A percentile compares a stretch with the other conserved stretches of the same genome.
Conservation (phyloP, 2,329 filamentous ascomycete genomes). For the Phialophora expanda region DNA sequence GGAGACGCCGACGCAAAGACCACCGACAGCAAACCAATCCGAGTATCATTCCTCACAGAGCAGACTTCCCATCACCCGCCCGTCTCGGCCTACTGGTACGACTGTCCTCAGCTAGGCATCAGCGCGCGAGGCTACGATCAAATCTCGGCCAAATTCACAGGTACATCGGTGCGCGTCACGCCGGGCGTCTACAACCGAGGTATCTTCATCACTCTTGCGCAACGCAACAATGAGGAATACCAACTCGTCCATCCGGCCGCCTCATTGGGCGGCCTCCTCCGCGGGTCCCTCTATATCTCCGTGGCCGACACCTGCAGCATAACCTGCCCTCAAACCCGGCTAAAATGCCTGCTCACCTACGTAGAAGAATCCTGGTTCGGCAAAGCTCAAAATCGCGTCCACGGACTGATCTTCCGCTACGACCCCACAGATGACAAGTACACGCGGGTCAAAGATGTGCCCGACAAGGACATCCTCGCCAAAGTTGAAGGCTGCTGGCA, state of each 20-base stretch:
- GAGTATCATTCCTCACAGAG: conserved; percentile 92
- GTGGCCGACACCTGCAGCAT: conserved; percentile 90
- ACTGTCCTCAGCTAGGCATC: conserved; percentile 89
- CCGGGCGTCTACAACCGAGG: conserved; percentile 93
- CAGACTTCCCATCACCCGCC: conserved; percentile 98
- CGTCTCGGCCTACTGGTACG: conserved; percentile 92
- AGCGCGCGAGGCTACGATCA: conserved; percentile 91
- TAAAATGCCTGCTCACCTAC: conserved; percentile 93
- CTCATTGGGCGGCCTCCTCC: conserved; percentile 83
- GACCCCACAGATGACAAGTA: conserved; percentile 84
- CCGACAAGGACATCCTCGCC: conserved; percentile 80
- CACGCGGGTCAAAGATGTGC: conserved; percentile 80
- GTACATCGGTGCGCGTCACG: conserved; percentile 87
- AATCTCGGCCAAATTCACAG: conserved; percentile 96
- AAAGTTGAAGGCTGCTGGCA: conserved; percentile 88
- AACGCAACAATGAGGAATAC: conserved; percentile 84
- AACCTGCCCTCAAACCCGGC: conserved; percentile 84
- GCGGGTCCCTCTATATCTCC: conserved; percentile 85
- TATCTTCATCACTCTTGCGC: conserved; percentile 88
- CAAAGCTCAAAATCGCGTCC: conserved; percentile 85
- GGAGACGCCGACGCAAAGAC: conserved; percentile 39
- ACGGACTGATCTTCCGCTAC: conserved; percentile 89
- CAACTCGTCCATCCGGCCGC: conserved; percentile 94
- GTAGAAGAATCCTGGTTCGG: conserved; percentile 94
- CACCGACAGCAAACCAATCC: conserved; percentile 59